Evolutionary conservation across 768 basidiomycete genomes (phyloP).

Genomic region (Polyporus arcularius): DNA sequence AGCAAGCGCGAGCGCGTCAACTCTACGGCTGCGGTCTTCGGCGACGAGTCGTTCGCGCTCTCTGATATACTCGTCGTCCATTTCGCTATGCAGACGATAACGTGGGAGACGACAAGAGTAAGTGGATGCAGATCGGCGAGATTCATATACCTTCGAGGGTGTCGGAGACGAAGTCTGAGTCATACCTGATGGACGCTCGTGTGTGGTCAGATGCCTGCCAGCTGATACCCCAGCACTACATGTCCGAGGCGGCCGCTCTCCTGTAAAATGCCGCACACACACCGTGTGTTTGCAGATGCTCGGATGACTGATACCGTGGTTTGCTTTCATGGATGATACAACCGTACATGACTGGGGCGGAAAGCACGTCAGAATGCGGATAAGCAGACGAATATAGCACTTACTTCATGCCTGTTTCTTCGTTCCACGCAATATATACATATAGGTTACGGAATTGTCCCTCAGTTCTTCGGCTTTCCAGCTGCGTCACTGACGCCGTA

Average conservation of each 20-base stretch:
- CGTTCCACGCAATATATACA: too few relatives aligned
- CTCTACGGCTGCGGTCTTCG: slow-evolving; percentile 27
- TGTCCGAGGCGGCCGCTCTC: too few relatives aligned
- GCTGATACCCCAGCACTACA: not conserved
- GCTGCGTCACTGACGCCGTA: not conserved
- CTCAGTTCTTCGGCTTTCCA: not conserved
- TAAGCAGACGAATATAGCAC: too few relatives aligned
- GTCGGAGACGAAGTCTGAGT: not conserved
- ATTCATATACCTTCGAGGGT: too few relatives aligned
- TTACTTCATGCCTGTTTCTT: too few relatives aligned
- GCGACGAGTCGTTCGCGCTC: slow-evolving; percentile 24
- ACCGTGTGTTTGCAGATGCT: too few relatives aligned
- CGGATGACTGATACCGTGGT: too few relatives aligned
- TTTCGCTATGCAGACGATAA: not conserved
- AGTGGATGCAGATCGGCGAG: not conserved
- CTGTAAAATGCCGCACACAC: too few relatives aligned
- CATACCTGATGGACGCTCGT: not conserved
- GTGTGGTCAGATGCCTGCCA: not conserved
- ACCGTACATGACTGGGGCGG: too few relatives aligned
- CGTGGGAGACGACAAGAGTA: not conserved
- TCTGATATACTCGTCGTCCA: slow-evolving; percentile 21
- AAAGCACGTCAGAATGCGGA: too few relatives aligned
- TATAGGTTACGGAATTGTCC: too few relatives aligned
- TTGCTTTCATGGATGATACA: too few relatives aligned
- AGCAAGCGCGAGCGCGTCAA: slow-evolving; percentile 20